These are phyloP conservation scores for Suhomyces faveliae DNA, from an alignment of 805 yeast genomes.

Conservation along the genomic window DNA sequence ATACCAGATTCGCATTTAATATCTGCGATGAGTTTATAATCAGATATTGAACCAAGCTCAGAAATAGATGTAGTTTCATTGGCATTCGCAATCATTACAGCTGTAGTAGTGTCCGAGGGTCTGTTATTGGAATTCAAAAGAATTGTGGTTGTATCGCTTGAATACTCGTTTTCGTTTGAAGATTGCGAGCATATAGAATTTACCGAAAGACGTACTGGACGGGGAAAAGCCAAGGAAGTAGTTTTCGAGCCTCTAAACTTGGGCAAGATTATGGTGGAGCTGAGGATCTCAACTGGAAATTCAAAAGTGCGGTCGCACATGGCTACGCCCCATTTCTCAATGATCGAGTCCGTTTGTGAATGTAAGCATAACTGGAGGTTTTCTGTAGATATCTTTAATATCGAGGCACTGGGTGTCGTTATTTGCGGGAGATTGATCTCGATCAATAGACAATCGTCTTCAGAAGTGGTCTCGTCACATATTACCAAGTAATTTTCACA, in stretches of 20 bases:
- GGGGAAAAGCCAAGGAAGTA: not conserved
- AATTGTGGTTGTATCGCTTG: conserved; percentile 1
- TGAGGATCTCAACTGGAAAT: conserved; percentile 36
- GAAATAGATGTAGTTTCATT: not conserved
- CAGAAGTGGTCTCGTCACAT: conserved; percentile 14
- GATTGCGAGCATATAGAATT: not conserved
- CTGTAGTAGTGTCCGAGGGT: not conserved
- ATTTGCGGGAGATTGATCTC: conserved; percentile 3
- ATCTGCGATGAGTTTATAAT: conserved; percentile 1
- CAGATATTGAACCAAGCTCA: conserved; percentile 20
- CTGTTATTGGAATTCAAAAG: not conserved
- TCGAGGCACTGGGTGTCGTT: conserved; percentile 23
- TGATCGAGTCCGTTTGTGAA: conserved; percentile 28
- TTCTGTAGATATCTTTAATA: conserved; percentile 18
- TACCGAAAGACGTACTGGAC: not conserved
- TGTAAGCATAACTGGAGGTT: conserved; percentile 21
- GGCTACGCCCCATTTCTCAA: conserved; percentile 46
- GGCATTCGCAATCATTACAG: not conserved
- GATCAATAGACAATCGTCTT: conserved; percentile 13
- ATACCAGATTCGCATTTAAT: not conserved
- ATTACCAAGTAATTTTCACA: conserved; percentile 34
- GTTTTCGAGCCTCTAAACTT: not conserved
- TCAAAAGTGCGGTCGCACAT: conserved; percentile 30
- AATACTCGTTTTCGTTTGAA: not conserved
- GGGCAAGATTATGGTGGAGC: conserved; percentile 29